Evolutionary conservation across 495 filamentous ascomycete species (phyloP).

Genomic region (Apiosordaria backusii): DNA sequence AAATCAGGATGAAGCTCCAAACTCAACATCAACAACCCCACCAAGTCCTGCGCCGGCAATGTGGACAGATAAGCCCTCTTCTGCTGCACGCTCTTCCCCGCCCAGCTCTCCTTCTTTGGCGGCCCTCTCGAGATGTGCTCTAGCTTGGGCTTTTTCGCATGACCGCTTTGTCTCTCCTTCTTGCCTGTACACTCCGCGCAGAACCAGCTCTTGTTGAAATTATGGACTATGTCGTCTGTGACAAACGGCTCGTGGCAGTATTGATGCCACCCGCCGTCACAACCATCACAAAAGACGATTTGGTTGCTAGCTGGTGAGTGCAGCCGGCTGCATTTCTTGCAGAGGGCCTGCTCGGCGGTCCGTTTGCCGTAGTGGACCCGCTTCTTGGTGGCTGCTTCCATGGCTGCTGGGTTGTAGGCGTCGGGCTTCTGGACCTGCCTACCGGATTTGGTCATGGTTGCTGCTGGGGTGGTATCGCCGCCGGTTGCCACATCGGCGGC

Average conservation of each 20-base stretch:
- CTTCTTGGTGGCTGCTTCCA: constrained; percentile 38
- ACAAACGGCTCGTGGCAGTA: constrained; percentile 85
- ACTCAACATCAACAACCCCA: constrained; percentile 28
- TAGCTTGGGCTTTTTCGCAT: constrained; percentile 35
- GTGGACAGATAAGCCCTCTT: constrained; percentile 41
- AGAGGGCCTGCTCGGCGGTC: constrained; percentile 53
- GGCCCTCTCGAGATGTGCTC: constrained; percentile 6
- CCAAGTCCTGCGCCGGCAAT: constrained; percentile 36
- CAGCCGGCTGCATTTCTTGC: constrained; percentile 74
- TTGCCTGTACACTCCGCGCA: constrained; percentile 63
- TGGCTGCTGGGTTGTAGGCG: constrained; percentile 60
- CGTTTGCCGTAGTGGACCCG: constrained; percentile 46
- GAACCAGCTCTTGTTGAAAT: constrained; percentile 68
- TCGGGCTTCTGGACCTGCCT: constrained; percentile 73
- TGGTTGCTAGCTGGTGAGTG: constrained; percentile 71
- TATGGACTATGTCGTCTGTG: constrained; percentile 59
- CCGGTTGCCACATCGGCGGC: not conserved
- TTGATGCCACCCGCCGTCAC: constrained; percentile 87
- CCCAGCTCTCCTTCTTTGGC: constrained; percentile 39
- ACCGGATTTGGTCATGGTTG: constrained; percentile 70
- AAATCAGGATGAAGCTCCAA: constrained; percentile 40
- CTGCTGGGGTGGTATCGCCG: not conserved
- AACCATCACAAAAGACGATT: constrained; percentile 94
- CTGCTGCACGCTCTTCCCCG: constrained; percentile 35
- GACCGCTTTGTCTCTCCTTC: constrained; percentile 35